Evolutionary conservation across 441 rosid genomes (phyloP), one percentile per base, ranked within the genome.

Genomic region (Pelargonium exstipulatum): DNA sequence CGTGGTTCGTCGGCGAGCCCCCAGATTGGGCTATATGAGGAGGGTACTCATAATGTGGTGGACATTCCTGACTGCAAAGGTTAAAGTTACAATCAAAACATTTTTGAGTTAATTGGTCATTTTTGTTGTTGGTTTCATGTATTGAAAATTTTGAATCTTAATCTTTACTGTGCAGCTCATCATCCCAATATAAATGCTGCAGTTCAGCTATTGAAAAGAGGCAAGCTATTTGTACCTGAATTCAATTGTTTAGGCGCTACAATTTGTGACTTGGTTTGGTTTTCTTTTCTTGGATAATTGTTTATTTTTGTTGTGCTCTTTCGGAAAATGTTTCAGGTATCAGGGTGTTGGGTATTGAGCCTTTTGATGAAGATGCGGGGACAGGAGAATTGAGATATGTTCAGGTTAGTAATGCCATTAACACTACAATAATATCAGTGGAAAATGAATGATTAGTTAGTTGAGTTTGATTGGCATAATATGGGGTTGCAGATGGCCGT

Each of bases 51-150:
- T 77, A 77, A 85, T 62, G 92, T 87, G 37, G 93, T 82, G 1
- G 95, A 94, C 74, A 94, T 94, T 72, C 96, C 97, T 51, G 40
- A 86, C 32, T 91, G 97, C 78, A 88, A 88, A 90, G 90, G 98
- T 90, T 49, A 49, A 12, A 12, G 29, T 24, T 24, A 24, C 29
- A 24, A 24, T 24, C 14, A 12, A 12, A 4, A n/a, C 55, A 13
- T 49, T 49, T 49, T 49, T 16, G 6, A 49, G 14, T 49, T 49
- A 16, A 12, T 49, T 49, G 14, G 17, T 24, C 17, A 16, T 49
- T 49, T 13, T 49, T 13, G 16, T 49, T 49, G 16, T 49, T 13
- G 5, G 13, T 48, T 43, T 43, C 1, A 4, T 69, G 32, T 69
- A 29, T 73, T n/a, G n/a, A n/a, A n/a, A n/a, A n/a, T n/a, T n/a